Conservation (phyloP, 2,329 filamentous ascomycete genomes). For the Aspergillus floridensis region DNA sequence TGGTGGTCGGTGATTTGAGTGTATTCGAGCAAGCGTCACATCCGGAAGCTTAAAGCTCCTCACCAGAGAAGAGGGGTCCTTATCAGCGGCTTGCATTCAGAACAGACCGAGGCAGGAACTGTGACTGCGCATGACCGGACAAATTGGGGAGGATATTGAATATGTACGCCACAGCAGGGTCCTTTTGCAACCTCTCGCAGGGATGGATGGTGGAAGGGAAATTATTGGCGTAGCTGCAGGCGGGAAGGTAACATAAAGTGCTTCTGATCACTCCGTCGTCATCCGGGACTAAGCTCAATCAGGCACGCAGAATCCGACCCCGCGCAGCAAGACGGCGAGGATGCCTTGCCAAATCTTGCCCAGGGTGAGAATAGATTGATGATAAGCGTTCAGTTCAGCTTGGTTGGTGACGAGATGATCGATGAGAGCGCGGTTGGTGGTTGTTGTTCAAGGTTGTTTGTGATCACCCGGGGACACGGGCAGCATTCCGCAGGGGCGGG, state of each 20-base stretch:
- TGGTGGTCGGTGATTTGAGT: conserved; percentile 13
- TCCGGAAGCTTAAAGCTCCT: conserved; percentile 1
- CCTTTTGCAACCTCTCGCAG: conserved; percentile 1
- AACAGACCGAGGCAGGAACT: conserved; percentile 8
- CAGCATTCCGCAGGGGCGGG: not conserved
- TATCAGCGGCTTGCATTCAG: conserved; percentile 7
- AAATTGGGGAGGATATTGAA: not conserved
- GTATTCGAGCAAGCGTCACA: conserved; percentile 6
- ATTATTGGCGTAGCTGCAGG: conserved; percentile 2
- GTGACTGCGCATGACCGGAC: conserved; percentile 10
- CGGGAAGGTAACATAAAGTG: not conserved
- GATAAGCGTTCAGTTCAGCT: not conserved
- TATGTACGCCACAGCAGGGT: conserved; percentile 3
- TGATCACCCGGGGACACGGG: not conserved
- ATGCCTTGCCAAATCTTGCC: not conserved
- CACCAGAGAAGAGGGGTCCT: conserved; percentile 6
- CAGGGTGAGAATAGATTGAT: not conserved
- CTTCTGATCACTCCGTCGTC: not conserved
- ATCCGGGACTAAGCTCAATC: not conserved
- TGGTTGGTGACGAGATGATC: not conserved
- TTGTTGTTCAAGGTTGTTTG: not conserved
- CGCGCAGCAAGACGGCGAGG: not conserved
- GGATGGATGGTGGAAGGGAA: not conserved
- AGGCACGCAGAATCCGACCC: not conserved
- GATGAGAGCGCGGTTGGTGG: too few relatives aligned